phyloP scores from a whole-genome alignment of 176 grass and related monocot genomes.

The Cocos nucifera region DNA sequence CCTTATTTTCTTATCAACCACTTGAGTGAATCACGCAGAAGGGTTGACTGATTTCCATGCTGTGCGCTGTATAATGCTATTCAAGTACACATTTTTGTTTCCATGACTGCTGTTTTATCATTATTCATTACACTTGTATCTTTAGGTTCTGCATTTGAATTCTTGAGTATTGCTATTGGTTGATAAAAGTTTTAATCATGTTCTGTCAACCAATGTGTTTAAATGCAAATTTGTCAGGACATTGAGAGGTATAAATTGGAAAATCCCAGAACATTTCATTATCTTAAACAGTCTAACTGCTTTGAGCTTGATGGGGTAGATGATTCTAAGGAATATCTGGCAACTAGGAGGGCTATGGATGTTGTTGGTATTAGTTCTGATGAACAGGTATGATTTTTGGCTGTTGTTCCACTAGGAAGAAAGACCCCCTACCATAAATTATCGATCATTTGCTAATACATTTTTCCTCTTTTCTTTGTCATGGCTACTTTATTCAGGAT shows the following conservation, averaged over 20 bases:
- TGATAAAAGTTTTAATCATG: no score
- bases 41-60: no score
- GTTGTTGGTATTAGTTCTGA: conserved; percentile 78
- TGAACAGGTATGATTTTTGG: conserved; percentile 61
- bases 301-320: conserved; percentile 84
- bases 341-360: conserved; percentile 83
- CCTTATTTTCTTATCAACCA: no score
- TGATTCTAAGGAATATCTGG: conserved; percentile 72
- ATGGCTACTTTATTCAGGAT: conserved; percentile 27
- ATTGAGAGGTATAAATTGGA: conserved; percentile 73
- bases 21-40: no score
- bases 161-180: no score
- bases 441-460: background rate
- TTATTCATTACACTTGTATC: no score
- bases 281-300: conserved; percentile 94
- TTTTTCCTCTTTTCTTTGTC: background rate
- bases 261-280: conserved; percentile 71
- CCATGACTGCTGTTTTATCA: no score
- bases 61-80: no score
- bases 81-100: no score
- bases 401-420: background rate
- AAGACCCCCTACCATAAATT: no score
- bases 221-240: conserved; percentile 36
- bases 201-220: no score
- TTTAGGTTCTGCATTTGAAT: no score